Evolutionary conservation across 2,329 filamentous ascomycete species (phyloP), one percentile per base, ranked within the genome.

Genomic region (Aureobasidium sp.): DNA sequence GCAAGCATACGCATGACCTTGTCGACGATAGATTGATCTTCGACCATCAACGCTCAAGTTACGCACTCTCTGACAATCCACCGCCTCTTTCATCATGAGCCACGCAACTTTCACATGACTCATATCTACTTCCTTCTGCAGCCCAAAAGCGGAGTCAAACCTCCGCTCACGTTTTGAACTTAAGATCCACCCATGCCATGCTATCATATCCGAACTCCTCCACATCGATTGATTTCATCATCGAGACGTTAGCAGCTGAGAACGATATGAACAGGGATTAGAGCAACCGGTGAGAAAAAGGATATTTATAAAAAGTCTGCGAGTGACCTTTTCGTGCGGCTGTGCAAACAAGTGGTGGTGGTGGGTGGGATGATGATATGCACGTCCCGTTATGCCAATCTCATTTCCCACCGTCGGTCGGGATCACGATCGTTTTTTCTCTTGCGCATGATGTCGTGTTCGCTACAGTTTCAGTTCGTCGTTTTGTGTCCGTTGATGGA

Each of bases 301-400:
- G 34, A 24, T 51, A 51, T 36, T 34, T 50, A 44, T 44, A 44
- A 44, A 3, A 12, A 6, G 29, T 32, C 29, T 32, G 2, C 8
- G 29, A 32, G 29, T 32, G 29, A 32, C 29, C 29, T 32, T 32
- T 8, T 34, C 1, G 9, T 8, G 32, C 9, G 43, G 48, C 47
- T 20, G 47, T 51, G 47, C 47, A 37, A 29, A 27, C 20, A 32
- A 26, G 17, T 32, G 29, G 15, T 37, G 34, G 32, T 37, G 34
- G 17, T 39, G 24, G 4, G 7, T 34, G 13, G 10, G 15, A 29
- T 29, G 10, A 5, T 15, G 32, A 39, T 15, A 39, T 17, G 34
- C 50, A 52, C 50, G 50, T 37, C 50, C 47, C 47, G n/a, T 51
- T 51, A 26, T 51, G 48, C 48, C 17, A 36, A 51, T 51, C 20